Conservation (phyloP, 2,329 filamentous ascomycete species). For the Raffaelea ambrosiae region DNA sequence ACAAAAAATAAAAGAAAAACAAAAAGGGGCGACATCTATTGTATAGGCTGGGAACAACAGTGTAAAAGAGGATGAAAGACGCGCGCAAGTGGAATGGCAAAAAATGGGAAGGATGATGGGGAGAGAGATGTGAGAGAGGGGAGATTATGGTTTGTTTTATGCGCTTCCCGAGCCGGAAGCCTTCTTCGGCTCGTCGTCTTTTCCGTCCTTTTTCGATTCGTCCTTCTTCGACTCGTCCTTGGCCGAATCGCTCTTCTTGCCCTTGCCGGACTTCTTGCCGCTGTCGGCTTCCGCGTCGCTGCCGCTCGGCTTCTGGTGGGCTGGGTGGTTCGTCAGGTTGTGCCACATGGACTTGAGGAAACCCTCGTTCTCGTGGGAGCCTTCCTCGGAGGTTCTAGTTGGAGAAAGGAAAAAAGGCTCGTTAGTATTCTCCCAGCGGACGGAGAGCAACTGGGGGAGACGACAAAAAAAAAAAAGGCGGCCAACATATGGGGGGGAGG, state of each 20-base stretch:
- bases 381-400: too few species aligned
- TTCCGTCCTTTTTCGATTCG: neutral
- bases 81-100: neutral
- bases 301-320: conserved; percentile 32
- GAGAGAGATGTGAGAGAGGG: neutral
- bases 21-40: neutral
- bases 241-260: neutral
- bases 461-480: neutral
- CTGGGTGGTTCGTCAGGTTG: conserved; percentile 70
- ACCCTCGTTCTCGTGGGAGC: conserved; percentile 69
- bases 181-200: conserved; percentile 20
- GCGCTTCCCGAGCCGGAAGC: conserved; percentile 23
- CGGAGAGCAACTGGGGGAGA: too few species aligned
- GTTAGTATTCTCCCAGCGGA: too few species aligned
- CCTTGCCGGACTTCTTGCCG: conserved; percentile 7
- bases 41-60: neutral
- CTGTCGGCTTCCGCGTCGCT: too few species aligned
- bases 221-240: conserved; percentile 1
- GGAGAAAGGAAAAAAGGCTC: too few species aligned
- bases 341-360: conserved; percentile 94
- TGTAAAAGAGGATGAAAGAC: neutral
- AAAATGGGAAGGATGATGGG: neutral
- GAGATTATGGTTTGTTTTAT: conserved; percentile 9
- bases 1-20: neutral
- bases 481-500: neutral